Conservation (phyloP, 1,284 basidiomycete species). For the Gymnopus androsaceus region DNA sequence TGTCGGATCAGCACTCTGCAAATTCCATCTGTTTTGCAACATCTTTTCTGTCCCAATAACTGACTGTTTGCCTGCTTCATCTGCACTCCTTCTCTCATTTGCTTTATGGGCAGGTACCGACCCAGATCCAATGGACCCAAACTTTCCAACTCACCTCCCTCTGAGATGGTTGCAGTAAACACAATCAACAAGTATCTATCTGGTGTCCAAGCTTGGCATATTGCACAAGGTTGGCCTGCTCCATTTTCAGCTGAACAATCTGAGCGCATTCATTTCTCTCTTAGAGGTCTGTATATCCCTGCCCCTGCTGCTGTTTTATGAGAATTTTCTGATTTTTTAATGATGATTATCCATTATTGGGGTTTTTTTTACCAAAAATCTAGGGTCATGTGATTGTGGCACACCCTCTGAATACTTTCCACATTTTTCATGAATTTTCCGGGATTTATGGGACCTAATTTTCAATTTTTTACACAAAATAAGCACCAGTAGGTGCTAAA, state of each 20-base stretch:
- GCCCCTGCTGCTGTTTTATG: too few species aligned
- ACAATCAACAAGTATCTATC: constrained; percentile 34
- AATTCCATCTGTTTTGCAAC: constrained; percentile 42
- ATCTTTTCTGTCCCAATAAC: constrained; percentile 35
- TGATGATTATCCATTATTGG: too few species aligned
- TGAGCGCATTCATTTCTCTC: constrained; percentile 28
- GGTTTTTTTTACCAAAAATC: too few species aligned
- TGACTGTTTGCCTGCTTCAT: constrained; percentile 31
- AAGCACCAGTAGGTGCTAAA: too few species aligned
- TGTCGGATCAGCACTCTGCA: constrained; percentile 36
- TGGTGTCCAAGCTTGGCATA: constrained; percentile 38
- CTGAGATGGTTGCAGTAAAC: constrained; percentile 30
- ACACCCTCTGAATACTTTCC: too few species aligned
- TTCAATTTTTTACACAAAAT: too few species aligned
- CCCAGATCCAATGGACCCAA: constrained; percentile 18
- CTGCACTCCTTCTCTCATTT: constrained; percentile 34
- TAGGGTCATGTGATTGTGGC: too few species aligned
- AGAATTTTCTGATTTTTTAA: too few species aligned
- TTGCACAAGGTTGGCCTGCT: constrained; percentile 38
- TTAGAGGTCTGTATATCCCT: constrained; percentile 35
- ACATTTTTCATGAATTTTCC: too few species aligned
- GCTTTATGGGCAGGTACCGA: constrained; percentile 34
- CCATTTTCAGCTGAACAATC: constrained; percentile 24
- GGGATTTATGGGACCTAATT: too few species aligned
- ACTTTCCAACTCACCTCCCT: constrained; percentile 15